Conservation (phyloP, 805 yeast species). For the Wickerhamiella vanderwaltii region DNA sequence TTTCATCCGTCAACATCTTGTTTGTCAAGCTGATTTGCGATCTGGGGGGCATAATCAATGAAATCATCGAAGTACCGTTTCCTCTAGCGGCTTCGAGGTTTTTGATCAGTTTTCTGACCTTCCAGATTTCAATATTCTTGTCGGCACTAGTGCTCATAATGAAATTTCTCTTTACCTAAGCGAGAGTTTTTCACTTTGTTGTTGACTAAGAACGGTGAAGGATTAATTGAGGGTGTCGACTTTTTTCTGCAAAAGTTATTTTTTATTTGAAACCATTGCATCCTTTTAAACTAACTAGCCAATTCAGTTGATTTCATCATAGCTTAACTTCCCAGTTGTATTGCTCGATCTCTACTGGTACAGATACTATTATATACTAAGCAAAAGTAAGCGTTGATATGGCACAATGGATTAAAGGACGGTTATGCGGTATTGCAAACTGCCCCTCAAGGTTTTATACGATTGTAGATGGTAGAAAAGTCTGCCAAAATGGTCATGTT, state of each 20-base stretch:
- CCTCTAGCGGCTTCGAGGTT: constrained; percentile 87
- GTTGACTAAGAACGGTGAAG: too few relatives aligned
- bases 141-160: constrained; percentile 55
- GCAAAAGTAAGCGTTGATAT: too few relatives aligned
- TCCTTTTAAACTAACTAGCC: too few relatives aligned
- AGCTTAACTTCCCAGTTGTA: too few relatives aligned
- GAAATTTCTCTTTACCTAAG: constrained; percentile 6
- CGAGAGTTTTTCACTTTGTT: too few relatives aligned
- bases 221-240: too few relatives aligned
- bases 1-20: constrained; percentile 93
- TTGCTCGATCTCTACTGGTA: too few relatives aligned
- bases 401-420: constrained; percentile 69
- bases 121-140: constrained; percentile 97
- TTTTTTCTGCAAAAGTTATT: too few relatives aligned
- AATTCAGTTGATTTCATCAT: too few relatives aligned
- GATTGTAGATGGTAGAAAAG: constrained; percentile 58
- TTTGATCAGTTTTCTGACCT: constrained; percentile 86
- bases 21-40: constrained; percentile 81
- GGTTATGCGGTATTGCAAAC: constrained; percentile 79
- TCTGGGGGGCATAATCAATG: constrained; percentile 88
- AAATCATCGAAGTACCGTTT: constrained; percentile 98
- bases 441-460: constrained; percentile 72
- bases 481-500: constrained; percentile 88
- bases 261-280: too few relatives aligned
- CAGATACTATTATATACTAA: too few relatives aligned